Evolutionary conservation across 2,329 filamentous ascomycete species (phyloP).

Genomic region (Venturia effusa): DNA sequence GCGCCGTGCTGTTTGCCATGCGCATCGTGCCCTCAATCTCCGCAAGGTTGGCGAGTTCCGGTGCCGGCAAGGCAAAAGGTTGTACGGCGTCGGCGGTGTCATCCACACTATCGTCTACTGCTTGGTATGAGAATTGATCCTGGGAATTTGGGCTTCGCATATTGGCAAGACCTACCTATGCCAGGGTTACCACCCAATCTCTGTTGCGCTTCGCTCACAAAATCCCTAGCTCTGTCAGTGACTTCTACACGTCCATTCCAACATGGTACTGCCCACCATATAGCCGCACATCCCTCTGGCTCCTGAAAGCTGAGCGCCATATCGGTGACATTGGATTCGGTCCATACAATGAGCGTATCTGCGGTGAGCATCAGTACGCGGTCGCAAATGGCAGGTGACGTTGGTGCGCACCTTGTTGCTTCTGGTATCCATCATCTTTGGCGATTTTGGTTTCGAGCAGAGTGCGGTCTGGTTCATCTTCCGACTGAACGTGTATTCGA

Average conservation of each 20-base stretch:
- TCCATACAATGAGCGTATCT: conserved; percentile 99
- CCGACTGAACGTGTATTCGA: conserved; percentile 81
- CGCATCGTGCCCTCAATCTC: conserved; percentile 83
- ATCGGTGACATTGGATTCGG: conserved; percentile 78
- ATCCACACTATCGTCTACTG: conserved; percentile 71
- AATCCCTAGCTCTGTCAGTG: conserved; percentile 53
- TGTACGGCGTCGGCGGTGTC: conserved; percentile 67
- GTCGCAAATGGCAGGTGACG: background rate
- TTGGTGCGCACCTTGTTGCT: conserved; percentile 69
- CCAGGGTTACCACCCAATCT: conserved; percentile 52
- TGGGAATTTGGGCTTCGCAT: background rate
- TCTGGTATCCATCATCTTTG: conserved; percentile 94
- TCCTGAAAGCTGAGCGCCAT: conserved; percentile 99
- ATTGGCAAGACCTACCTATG: conserved; percentile 43
- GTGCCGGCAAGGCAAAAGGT: conserved; percentile 62
- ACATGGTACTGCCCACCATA: conserved; percentile 55
- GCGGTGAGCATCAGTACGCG: background rate
- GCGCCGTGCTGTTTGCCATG: conserved; percentile 59
- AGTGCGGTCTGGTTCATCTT: conserved; percentile 75
- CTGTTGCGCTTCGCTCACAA: conserved; percentile 77
- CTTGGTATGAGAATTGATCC: background rate
- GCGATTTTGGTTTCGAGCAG: conserved; percentile 82
- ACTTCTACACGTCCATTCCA: conserved; percentile 12
- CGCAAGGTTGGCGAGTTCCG: conserved; percentile 68
- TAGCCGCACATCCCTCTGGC: conserved; percentile 80